These are phyloP conservation scores for Phytophthora megakarya DNA, from an alignment of 352 stramenopile genomes.

Conservation along the genomic window DNA sequence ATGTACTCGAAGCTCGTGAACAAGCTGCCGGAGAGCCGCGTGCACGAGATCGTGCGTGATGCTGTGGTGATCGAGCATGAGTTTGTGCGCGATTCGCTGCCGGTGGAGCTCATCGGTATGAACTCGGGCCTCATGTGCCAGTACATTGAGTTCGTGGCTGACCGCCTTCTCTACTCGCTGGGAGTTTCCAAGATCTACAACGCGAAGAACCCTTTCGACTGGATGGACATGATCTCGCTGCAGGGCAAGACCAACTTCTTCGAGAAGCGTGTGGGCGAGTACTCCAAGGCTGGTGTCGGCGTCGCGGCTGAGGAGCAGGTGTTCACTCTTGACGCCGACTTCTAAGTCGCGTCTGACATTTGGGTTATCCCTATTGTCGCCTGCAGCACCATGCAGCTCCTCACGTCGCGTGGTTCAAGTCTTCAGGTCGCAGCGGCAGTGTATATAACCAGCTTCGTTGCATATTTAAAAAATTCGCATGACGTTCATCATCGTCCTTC, in stretches of 20 bases:
- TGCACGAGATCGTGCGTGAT: conserved; percentile 95
- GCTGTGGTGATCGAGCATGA: conserved; percentile 98
- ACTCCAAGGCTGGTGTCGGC: conserved; percentile 97
- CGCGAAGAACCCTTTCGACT: conserved; percentile 97
- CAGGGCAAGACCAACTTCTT: conserved; percentile 99
- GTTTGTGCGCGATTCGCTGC: conserved; percentile 97
- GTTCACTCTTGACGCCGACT: conserved; percentile 94
- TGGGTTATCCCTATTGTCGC: conserved; percentile 1
- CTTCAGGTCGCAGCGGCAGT: conserved; percentile 34
- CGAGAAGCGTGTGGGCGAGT: conserved; percentile 99
- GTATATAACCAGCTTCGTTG: conserved; percentile 39
- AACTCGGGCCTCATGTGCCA: conserved; percentile 97
- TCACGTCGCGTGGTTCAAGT: conserved; percentile 29
- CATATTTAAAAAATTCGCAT: conserved; percentile 44
- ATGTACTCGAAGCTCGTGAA: conserved; percentile 98
- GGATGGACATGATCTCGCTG: conserved; percentile 99
- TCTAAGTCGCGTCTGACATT: conserved; percentile 60
- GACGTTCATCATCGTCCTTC: conserved; percentile 1
- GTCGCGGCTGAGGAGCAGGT: conserved; percentile 87
- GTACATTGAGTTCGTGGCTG: conserved; percentile 99
- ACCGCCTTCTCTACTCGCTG: conserved; percentile 94
- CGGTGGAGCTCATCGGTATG: conserved; percentile 99
- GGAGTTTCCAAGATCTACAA: conserved; percentile 94
- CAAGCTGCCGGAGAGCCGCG: conserved; percentile 92
- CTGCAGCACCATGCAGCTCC: conserved; percentile 24